Conservation (phyloP, 768 basidiomycete genomes). For the Lactifluus hygrophoroides region DNA sequence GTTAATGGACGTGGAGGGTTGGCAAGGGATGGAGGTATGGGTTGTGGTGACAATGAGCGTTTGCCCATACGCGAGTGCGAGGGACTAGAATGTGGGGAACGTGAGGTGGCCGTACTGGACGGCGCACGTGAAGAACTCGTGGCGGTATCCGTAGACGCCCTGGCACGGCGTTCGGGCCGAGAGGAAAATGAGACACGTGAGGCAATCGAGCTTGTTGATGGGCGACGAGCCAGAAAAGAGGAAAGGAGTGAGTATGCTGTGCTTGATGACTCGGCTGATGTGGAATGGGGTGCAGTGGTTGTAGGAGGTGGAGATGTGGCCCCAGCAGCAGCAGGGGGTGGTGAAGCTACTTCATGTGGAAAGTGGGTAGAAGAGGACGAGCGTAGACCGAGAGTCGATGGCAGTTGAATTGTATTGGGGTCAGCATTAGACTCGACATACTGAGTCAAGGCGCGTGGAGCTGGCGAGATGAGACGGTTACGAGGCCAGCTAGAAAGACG, state of each 20-base stretch:
- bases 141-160: not conserved
- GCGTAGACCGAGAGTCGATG: slow-evolving; percentile 64
- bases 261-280: slow-evolving; percentile 29
- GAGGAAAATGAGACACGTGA: slow-evolving; percentile 1
- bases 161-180: not conserved
- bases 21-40: slow-evolving; percentile 21
- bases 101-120: not conserved
- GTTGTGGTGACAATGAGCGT: slow-evolving; percentile 9
- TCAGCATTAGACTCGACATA: slow-evolving; percentile 54
- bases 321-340: not conserved
- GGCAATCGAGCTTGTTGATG: slow-evolving; percentile 14
- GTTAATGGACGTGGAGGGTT: slow-evolving; percentile 39
- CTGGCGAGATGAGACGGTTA: slow-evolving; percentile 49
- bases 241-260: slow-evolving; percentile 58
- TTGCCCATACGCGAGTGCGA: slow-evolving; percentile 20
- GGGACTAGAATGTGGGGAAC: slow-evolving; percentile 3
- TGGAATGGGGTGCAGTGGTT: not conserved
- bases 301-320: not conserved
- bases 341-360: slow-evolving; percentile 19
- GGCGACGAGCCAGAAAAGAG: slow-evolving; percentile 34
- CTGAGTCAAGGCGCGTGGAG: slow-evolving; percentile 70
- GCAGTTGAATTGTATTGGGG: slow-evolving; percentile 46
- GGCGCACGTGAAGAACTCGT: not conserved
- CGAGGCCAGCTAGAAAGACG: slow-evolving; percentile 45
- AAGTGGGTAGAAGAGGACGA: slow-evolving; percentile 18